Conservation (phyloP, 1,284 basidiomycete genomes). For the Kalmanozyma brasiliensis region DNA sequence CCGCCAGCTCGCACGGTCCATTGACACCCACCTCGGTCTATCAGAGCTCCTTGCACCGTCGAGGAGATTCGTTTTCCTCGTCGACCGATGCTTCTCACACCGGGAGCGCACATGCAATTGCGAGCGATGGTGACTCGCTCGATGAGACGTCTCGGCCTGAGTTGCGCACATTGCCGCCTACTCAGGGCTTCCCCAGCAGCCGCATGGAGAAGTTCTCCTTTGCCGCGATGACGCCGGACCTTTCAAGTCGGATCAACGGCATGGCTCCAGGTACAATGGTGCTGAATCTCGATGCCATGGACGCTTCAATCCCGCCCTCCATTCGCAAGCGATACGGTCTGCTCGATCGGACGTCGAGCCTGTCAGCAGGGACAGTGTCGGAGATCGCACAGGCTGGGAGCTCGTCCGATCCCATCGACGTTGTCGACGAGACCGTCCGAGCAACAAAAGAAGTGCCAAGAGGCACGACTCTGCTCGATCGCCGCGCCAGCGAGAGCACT, state of each 20-base stretch:
- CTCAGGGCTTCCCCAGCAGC: slow-evolving; percentile 15
- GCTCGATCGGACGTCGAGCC: slow-evolving; percentile 23
- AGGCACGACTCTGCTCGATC: slow-evolving; percentile 16
- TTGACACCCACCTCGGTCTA: slow-evolving; percentile 43
- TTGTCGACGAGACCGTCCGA: slow-evolving; percentile 8
- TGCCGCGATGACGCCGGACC: slow-evolving; percentile 4
- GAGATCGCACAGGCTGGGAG: slow-evolving; percentile 17
- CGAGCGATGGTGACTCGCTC: slow-evolving; percentile 27
- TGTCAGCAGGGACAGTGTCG: slow-evolving; percentile 6
- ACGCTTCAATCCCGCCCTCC: not conserved
- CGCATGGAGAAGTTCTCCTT: slow-evolving; percentile 20
- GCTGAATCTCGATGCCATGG: not conserved
- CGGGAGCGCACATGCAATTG: slow-evolving; percentile 19
- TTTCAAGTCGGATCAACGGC: not conserved
- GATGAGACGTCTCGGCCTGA: slow-evolving; percentile 10
- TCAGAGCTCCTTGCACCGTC: slow-evolving; percentile 44
- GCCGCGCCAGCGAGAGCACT: slow-evolving; percentile 21
- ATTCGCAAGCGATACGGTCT: slow-evolving; percentile 34
- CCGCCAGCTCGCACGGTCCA: slow-evolving; percentile 43
- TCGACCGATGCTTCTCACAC: slow-evolving; percentile 17
- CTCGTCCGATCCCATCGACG: slow-evolving; percentile 18
- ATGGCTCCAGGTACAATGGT: not conserved
- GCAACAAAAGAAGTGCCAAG: not conserved
- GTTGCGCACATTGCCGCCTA: slow-evolving; percentile 13
- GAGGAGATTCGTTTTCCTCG: slow-evolving; percentile 37